Evolutionary conservation across 768 basidiomycete species (phyloP).

Genomic region (Lactarius sp.): DNA sequence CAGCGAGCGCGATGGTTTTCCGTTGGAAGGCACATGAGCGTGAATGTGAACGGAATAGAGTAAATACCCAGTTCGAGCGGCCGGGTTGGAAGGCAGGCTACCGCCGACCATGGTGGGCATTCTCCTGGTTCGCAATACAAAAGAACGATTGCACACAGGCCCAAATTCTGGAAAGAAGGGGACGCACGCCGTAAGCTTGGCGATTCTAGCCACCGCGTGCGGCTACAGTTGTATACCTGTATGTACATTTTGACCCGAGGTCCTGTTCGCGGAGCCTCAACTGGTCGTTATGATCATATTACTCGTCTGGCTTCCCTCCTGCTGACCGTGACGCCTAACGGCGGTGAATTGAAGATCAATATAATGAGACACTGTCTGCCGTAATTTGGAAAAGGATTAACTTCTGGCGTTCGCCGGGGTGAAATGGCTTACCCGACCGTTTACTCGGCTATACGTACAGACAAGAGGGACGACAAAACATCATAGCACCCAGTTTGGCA

Average conservation of each 20-base stretch:
- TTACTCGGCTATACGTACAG: neutral
- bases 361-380: constrained; percentile 13
- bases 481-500: constrained; percentile 14
- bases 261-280: constrained; percentile 7
- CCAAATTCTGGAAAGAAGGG: constrained; percentile 22
- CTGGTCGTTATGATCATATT: neutral
- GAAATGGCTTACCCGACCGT: constrained; percentile 15
- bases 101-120: constrained; percentile 7
- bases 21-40: constrained; percentile 7
- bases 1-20: neutral
- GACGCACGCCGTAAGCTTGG: constrained; percentile 24
- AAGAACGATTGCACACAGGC: constrained; percentile 11
- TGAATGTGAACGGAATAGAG: constrained; percentile 6
- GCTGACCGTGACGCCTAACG: constrained; percentile 8
- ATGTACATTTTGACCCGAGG: neutral
- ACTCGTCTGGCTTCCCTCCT: neutral
- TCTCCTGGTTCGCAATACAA: constrained; percentile 17
- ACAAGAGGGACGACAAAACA: neutral
- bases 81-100: constrained; percentile 5
- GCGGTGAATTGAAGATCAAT: constrained; percentile 21
- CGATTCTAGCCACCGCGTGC: constrained; percentile 7
- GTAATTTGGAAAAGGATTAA: constrained; percentile 14
- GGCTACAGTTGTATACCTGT: constrained; percentile 4
- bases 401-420: constrained; percentile 20
- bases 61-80: neutral